Evolutionary conservation across 2,329 filamentous ascomycete genomes (phyloP), one percentile per base, ranked within the genome.

Genomic region (Herpotrichia juniperi): DNA sequence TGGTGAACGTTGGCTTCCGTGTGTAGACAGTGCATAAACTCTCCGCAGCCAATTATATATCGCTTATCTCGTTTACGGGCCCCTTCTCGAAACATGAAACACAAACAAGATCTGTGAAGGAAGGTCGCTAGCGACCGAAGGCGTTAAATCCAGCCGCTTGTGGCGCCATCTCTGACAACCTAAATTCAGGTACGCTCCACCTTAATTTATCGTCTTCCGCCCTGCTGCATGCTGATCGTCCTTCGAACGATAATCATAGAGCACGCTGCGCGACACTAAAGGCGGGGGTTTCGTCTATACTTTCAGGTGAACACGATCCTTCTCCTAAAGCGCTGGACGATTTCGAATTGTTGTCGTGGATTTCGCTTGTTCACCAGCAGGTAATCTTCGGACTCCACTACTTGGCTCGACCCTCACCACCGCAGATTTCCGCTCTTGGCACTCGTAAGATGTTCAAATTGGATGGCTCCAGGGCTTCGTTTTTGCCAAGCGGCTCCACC

Each of bases 31-130:
- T 57, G 57, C 62, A 51, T 52, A 51, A 48, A 25, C 4, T 42
- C 32, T 43, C 42, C 37, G 21, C 25, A 48, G 47, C 69, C 66
- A 72, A 70, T 72, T 52, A 67, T 19, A 3, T 9, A 14, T 24
- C 30, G 12, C 26, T 45, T 43, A 30, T 32, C 44, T 43, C 49
- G 53, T 54, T 14, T 17, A 24, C 10, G 7, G 37, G 25, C 25
- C 37, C 37, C 51, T 56, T 35, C 40, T 46, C 56, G 52, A 59
- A 65, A 69, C 63, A 49, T 69, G 66, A 71, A 71, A 72, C 68
- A 61, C 49, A 59, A 60, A 60, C 61, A 58, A 48, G 48, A 55
- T 51, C 43, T 51, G 46, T 32, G 9, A 24, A 43, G 46, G 45
- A 16, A 17, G 5, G 21, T 47, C 49, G 49, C 56, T 59, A 63